Base-by-base conservation (phyloP, 352 stramenopile genomes). In the Pythium pyrilobum region DNA sequence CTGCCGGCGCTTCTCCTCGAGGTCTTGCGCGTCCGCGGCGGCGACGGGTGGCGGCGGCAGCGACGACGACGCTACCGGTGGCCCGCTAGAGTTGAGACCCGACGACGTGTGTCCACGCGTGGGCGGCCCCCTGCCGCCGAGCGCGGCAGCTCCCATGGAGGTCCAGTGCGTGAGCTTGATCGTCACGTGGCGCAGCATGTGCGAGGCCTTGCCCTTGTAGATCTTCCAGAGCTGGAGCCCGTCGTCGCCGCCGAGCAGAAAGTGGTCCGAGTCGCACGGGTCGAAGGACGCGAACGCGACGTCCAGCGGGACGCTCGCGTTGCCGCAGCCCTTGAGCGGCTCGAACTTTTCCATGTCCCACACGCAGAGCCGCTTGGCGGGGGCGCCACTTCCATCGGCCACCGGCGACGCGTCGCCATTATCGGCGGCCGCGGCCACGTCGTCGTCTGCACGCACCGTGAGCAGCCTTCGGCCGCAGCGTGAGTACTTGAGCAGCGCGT, bases 161-260 rank as follows among this genome's bases (percentile, higher is more conserved):
- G n/a, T 39, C 40, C 45, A 67, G 16, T 41, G 24, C 15, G 40
- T 54, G 52, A 67, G 16, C 49, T 69, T 64, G 48, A 69, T 58
- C 9, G 18, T 38, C 2, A 72, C 52, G 15, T 63, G 23, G 20
- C 57, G 59, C 33, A 71, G 46, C 52, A 59, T 59, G 44, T 54
- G 69, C 8, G 57, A 62, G 1, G 46, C 45, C 24, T 50, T 61
- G 36, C 56, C 48, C 23, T 62, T 65, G 66, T 82, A 89, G 27
- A 88, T 56, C 55, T 85, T 88, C 74, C 72, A 94, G 51, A 91
- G 53, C 21, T 82, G 65, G 9, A 94, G 63, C 5, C 77, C 76
- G 28, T 79, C 74, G 32, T 74, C 69, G 4, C 77, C 77, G 20
- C 78, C 84, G 0, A 91, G 45, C 5, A 92, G 41, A 11, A 92